Base-by-base conservation (phyloP, 768 basidiomycete species). In the Leccinellum rugosiceps region DNA sequence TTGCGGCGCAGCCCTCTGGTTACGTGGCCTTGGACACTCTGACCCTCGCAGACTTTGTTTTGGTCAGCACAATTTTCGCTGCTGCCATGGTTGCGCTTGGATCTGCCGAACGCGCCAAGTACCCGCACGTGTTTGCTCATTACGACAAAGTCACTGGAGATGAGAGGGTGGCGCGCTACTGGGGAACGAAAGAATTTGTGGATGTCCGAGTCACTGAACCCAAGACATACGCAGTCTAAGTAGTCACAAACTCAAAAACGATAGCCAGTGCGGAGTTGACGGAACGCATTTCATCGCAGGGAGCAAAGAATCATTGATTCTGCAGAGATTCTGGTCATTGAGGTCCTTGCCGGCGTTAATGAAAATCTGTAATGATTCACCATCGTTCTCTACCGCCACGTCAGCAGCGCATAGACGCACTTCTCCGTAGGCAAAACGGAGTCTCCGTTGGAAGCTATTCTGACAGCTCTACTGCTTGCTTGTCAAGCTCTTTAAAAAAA, bases 1-100 rank as follows among this genome's bases (percentile, higher is more conserved):
- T 68, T 21, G 53, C 55, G 11, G n/a, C 30, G 2, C 32, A 44
- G 17, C 11, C 60, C 1, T 61, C 59, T n/a, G 56, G 56, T 10
- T 62, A 62, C 26, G 52, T 68, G 14, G 61, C 58, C 0, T 19
- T 49, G 43, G 63, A 60, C 43, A 54, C 45, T 2, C 25, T 62
- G 14, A 65, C 61, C 1, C 32, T 68, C 7, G 66, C 66, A 0
- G 66, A 68, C 26, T 50, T 68, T 25, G 21, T 68, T 26, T 14
- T 68, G 9, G 59, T 51, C 21, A 41, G 64, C n/a, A 34, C 49
- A 6, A 54, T 57, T 5, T 53, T 23, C 17, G 23, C 34, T 31
- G 57, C 59, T 5, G 44, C 55, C 14, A 17, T 14, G 2, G 15
- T 50, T 13, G 8, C 64, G 10, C 57, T 65, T 0, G 64, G 65